Percentiles rank a stretch among this genome's conserved stretches.
These are phyloP conservation scores for Lizanozyma gosingica DNA, from an alignment of 1,139 yeast species.

Conservation along the genomic window DNA sequence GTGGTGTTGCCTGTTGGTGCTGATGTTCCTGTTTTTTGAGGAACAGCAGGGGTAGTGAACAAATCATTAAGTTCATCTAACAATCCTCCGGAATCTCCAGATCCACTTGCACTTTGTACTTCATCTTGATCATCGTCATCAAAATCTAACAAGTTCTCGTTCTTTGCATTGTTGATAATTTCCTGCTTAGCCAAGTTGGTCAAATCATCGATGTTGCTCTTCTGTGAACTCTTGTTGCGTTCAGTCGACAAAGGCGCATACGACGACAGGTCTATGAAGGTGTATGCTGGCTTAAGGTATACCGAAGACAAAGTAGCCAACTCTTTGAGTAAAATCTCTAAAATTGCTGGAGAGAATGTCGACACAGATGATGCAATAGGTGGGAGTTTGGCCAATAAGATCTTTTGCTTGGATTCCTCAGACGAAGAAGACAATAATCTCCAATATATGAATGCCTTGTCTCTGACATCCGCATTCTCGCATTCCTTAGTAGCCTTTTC, in stretches of 20 bases:
- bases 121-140: constrained; percentile 46
- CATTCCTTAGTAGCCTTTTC: constrained; percentile 72
- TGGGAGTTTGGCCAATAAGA: constrained; percentile 58
- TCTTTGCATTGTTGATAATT: constrained; percentile 54
- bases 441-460: constrained; percentile 93
- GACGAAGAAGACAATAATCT: constrained; percentile 61
- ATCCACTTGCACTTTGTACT: constrained; percentile 4
- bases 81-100: constrained; percentile 17
- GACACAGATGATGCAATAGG: constrained; percentile 67
- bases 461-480: constrained; percentile 89
- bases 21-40: constrained; percentile 6
- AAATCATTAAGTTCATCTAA: constrained; percentile 65
- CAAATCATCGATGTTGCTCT: constrained; percentile 64
- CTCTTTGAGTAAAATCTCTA: constrained; percentile 64
- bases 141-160: constrained; percentile 80
- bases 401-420: constrained; percentile 35
- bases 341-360: constrained; percentile 55
- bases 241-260: constrained; percentile 22
- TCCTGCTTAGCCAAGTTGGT: constrained; percentile 72
- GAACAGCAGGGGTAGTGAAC: constrained; percentile 33
- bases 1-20: constrained; percentile 3
- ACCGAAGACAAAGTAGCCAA: constrained; percentile 83
- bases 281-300: constrained; percentile 73
- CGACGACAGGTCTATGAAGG: constrained; percentile 43
- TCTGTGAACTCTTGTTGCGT: constrained; percentile 24